Percentiles rank a stretch among this genome's conserved stretches.
phyloP scores from a whole-genome alignment of 257 asterid genomes.

The Henckelia pumila region DNA sequence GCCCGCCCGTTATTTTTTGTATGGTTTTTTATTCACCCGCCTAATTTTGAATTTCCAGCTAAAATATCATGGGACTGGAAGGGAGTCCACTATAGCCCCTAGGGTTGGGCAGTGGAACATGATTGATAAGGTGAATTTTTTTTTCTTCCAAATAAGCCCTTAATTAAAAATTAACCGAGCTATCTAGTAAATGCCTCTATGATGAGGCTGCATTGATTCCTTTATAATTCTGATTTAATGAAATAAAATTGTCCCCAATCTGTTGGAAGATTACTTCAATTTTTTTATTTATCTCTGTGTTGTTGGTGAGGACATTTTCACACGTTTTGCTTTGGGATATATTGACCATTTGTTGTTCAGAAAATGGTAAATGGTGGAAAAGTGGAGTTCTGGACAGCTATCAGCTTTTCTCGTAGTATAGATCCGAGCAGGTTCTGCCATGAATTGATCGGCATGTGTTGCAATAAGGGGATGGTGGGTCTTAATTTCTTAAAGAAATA shows the following conservation, averaged over 20 bases:
- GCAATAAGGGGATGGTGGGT: constrained; percentile 73
- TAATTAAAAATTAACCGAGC: no score
- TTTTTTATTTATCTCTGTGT: neutral
- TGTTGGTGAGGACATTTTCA: neutral
- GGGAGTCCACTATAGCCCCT: constrained; percentile 41
- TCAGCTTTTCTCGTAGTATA: constrained; percentile 44
- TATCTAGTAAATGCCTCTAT: neutral
- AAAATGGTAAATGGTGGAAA: constrained; percentile 67
- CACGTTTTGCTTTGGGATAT: neutral
- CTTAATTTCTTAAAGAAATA: neutral
- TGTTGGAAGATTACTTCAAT: neutral
- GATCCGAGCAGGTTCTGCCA: constrained; percentile 34
- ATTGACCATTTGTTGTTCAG: constrained; percentile 29
- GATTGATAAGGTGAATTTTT: constrained; percentile 56
- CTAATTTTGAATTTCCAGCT: constrained; percentile 40
- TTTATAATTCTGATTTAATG: neutral
- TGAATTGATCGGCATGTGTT: constrained; percentile 54
- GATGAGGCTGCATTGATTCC: neutral
- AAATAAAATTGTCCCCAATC: neutral
- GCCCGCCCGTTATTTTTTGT: neutral
- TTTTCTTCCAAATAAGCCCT: neutral
- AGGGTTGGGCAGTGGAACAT: constrained; percentile 82
- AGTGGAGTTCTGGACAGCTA: constrained; percentile 63
- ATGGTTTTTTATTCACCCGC: neutral
- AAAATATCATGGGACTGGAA: constrained; percentile 56